Evolutionary conservation across 176 grass and related monocot genomes (phyloP), one percentile per base, ranked within the genome.

Genomic region (Bothriochloa decipiens): DNA sequence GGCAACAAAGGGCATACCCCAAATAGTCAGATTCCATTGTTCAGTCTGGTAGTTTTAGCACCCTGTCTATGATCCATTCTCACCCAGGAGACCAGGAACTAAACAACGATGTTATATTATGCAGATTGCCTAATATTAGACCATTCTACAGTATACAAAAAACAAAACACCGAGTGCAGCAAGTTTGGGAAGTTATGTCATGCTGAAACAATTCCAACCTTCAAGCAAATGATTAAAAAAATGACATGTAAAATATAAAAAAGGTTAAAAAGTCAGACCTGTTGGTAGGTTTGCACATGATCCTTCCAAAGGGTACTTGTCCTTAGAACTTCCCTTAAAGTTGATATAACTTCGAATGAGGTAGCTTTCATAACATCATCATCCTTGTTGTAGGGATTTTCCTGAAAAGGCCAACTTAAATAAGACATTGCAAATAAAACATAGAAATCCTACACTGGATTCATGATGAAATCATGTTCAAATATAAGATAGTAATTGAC

Each of bases 341-440:
- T 98, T 81, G 96, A 92, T 94, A 96, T 98, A 83, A 98, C 96
- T 94, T 98, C 96, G 83, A 96, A 98, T 77, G 93, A 93, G n/a
- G 93, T 98, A 60, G 96, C 96, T 88, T 96, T 91, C 70, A 98
- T 89, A 73, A 94, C 75, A 87, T 98, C 93, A 77, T 96, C 93
- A 75, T 98, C 96, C 85, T 96, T 94, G 70, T 94, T 86, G 75
- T 93, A 98, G 20, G 96, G 68, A 7, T 90, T 91, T 83, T 98
- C 96, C 96, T 98, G 85, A 45, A 68, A 78, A 85, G 6, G 22
- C 23, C 27, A 86, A 83, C 60, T 62, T 68, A 62, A 81, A 55
- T 74, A 25, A 72, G 4, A 82, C 28, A 78, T 35, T 83, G 11
- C 55, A 37, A 57, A 55, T 14, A 60, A 78, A 23, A 70, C 20